Conservation (phyloP, 495 filamentous ascomycete genomes). For the Podospora pseudoanserina region DNA sequence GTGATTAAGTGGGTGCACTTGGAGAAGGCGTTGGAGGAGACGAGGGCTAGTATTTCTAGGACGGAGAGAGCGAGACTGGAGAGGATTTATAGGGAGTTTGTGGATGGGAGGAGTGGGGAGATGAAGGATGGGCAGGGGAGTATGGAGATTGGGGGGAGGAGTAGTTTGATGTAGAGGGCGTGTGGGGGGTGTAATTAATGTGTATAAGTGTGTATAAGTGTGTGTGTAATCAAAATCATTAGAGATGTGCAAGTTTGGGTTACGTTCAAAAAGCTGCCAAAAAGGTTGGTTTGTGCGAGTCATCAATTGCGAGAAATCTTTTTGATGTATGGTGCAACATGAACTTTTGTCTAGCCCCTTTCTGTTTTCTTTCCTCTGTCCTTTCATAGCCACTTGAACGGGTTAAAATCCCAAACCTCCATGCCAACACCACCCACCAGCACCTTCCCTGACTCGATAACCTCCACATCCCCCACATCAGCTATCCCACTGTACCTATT, state of each 20-base stretch:
- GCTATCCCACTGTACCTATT: conserved; percentile 62
- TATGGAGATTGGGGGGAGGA: conserved; percentile 87
- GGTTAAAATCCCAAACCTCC: conserved; percentile 25
- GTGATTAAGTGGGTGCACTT: conserved; percentile 86
- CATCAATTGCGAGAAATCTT: too few relatives aligned
- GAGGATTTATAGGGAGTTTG: conserved; percentile 87
- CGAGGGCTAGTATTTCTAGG: conserved; percentile 74
- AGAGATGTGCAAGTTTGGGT: background rate
- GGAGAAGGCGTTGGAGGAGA: conserved; percentile 67
- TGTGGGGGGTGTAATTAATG: background rate
- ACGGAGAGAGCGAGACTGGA: conserved; percentile 70
- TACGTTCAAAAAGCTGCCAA: background rate
- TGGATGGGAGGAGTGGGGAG: conserved; percentile 85
- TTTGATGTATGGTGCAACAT: too few relatives aligned
- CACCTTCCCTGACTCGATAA: conserved; percentile 26
- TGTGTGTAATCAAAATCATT: background rate
- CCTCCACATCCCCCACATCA: conserved; percentile 44
- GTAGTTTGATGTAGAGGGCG: conserved; percentile 72
- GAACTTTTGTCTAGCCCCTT: background rate
- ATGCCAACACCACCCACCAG: conserved; percentile 27
- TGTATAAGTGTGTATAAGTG: background rate
- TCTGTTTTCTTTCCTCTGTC: background rate
- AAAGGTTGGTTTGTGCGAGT: too few relatives aligned
- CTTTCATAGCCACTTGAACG: background rate
- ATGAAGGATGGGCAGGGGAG: conserved; percentile 87